Evolutionary conservation across 2,329 filamentous ascomycete species (phyloP).

Genomic region (Colletotrichum eleusines): DNA sequence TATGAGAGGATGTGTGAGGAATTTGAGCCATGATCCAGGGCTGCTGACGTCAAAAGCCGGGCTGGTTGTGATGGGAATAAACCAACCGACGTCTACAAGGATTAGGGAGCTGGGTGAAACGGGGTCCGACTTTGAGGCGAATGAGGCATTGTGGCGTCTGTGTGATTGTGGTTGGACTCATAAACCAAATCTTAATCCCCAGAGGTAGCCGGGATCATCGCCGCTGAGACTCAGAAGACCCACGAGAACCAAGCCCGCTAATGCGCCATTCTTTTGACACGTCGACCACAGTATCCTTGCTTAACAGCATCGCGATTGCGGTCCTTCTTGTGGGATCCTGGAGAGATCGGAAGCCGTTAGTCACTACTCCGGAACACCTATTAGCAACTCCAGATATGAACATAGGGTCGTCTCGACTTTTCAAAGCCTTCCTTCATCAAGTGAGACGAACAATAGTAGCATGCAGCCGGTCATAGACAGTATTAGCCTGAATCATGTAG

Average conservation of each 20-base stretch:
- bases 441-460: not conserved
- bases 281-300: constrained; percentile 36
- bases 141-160: constrained; percentile 40
- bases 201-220: constrained; percentile 26
- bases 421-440: too few species aligned
- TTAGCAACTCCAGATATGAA: constrained; percentile 11
- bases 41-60: constrained; percentile 35
- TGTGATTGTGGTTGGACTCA: constrained; percentile 34
- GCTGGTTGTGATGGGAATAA: constrained; percentile 21
- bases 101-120: constrained; percentile 31
- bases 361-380: constrained; percentile 15
- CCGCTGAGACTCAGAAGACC: constrained; percentile 24
- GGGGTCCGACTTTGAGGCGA: constrained; percentile 35
- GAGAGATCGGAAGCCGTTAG: constrained; percentile 24
- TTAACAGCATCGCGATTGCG: constrained; percentile 37
- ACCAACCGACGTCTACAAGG: constrained; percentile 20
- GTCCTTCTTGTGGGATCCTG: constrained; percentile 11
- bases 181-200: constrained; percentile 29
- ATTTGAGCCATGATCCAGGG: constrained; percentile 34
- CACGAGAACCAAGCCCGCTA: constrained; percentile 24
- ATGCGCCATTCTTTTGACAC: constrained; percentile 35
- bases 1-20: not conserved
- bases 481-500: constrained; percentile 18
- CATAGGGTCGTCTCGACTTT: constrained; percentile 6
- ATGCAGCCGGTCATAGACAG: not conserved